Evolutionary conservation across 2,329 filamentous ascomycete species (phyloP), one percentile per base, ranked within the genome.

Genomic region (Coleophoma eucalyptorum): DNA sequence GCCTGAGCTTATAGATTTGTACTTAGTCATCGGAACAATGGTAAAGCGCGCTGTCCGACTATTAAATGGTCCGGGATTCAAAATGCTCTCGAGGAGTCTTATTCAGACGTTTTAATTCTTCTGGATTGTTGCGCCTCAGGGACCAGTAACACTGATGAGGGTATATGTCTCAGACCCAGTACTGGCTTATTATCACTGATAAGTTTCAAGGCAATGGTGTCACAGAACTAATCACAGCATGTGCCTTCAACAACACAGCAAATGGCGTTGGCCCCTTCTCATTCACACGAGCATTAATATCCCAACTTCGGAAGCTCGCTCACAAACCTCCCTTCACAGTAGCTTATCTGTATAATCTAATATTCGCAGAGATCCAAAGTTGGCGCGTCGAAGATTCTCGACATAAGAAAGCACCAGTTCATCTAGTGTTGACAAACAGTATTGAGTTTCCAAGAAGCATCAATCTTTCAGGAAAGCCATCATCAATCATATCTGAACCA

Each of bases 81-180:
- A 60, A 82, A 78, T 0, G 67, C 82, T 3, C 65, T 83, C 8
- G 80, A 83, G 61, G 69, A 79, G 43, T 82, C 79, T 11, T 66
- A 73, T 12, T 82, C 79, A 1, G 79, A 83, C 62, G 76, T 79
- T 15, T 66, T 83, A 46, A 81, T 83, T 49, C 69, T 83, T 1
- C 65, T 83, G 13, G 80, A 83, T 59, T 83, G 80, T 57, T 83
- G 80, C 58, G 79, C 80, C 4, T 53, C 52, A 13, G 55, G 53
- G n/a, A 50, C 48, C 11, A 43, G 46, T 11, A 53, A 51, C 20
- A 47, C 53, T 4, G 51, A 46, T 19, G 52, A 56, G 21, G 50
- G 46, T 10, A 26, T 26, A 26, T 5, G 26, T 26, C 26, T 26
- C 5, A 26, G 26, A 26, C 6, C 7, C 10, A 26, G 10, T 8